Base-by-base conservation (phyloP, 1,139 yeast genomes). In the Dujonia santamariae region DNA sequence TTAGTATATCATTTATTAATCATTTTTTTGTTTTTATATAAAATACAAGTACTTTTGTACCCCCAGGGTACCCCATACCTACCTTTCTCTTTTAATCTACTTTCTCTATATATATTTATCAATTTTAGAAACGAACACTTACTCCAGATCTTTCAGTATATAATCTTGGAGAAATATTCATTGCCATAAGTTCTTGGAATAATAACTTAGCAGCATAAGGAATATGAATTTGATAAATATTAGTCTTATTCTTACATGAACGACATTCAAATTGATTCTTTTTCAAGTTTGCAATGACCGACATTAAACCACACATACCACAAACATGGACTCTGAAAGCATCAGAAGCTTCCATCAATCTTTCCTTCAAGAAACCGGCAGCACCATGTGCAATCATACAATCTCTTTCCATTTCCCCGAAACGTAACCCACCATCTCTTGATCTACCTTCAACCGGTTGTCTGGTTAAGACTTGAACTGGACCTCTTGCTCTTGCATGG, bases 351-450 rank as follows among this genome's bases (percentile, higher is more conserved):
- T 92, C 98, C 97, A 92, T 90, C 60, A 92, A 73, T 61, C 99
- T 78, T 66, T 92, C 99, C 65, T 90, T 87, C 65, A 92, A 75
- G 71, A 92, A 92, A 7, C 97, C 95, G 2, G 98, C 97, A 2
- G 97, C 97, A 59, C 98, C 98, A 61, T 92, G 97, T 4, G 98
- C 98, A 73, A 92, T 92, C 96, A 94, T 92, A 84, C 98, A 92
- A 73, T 94, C 98, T 72, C 98, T 87, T 67, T 92, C 99, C 99
- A 92, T 92, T 68, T 92, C 99, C 57, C 99, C 99, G 77, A 92
- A 94, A 66, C 99, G 88, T 60, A 92, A 73, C 49, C 99, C 99
- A 78, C 99, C 99, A 65, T 92, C 98, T 68, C 98, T 80, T 17
- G 97, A 90, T 67, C 98, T 81, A 80, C 99, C 99, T 65, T 94